A percentile compares a stretch with the other conserved stretches of the same genome.
Evolutionary conservation across 2,329 filamentous ascomycete species (phyloP).

Genomic region (Talaromyces rugulosus): DNA sequence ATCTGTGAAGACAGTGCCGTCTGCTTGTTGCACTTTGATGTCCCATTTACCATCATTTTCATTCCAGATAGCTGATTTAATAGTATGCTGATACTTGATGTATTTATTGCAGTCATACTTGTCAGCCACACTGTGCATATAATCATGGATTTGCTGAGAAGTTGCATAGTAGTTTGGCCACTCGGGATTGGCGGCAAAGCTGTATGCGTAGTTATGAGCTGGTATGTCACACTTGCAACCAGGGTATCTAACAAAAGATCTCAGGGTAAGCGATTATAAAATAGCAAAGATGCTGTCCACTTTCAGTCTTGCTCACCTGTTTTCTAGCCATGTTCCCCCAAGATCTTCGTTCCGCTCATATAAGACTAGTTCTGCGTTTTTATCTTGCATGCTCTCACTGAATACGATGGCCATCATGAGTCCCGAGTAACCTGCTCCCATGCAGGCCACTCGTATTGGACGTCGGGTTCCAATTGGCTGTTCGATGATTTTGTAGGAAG

Average conservation of each 20-base stretch:
- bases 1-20: slow-evolving; percentile 13
- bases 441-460: slow-evolving; percentile 16
- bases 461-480: slow-evolving; percentile 17
- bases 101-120: slow-evolving; percentile 24
- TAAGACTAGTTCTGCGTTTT: slow-evolving; percentile 7
- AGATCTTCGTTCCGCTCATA: slow-evolving; percentile 13
- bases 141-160: slow-evolving; percentile 23
- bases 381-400: slow-evolving; percentile 13
- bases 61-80: slow-evolving; percentile 25
- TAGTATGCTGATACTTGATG: slow-evolving; percentile 21
- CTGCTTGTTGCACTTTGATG: slow-evolving; percentile 18
- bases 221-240: slow-evolving; percentile 7
- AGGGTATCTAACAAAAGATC: background rate
- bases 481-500: slow-evolving; percentile 8
- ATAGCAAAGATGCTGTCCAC: background rate
- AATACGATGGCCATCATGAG: slow-evolving; percentile 15
- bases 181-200: slow-evolving; percentile 4
- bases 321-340: slow-evolving; percentile 14
- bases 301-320: slow-evolving; percentile 3
- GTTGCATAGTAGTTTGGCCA: slow-evolving; percentile 21
- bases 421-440: slow-evolving; percentile 20
- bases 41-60: slow-evolving; percentile 25
- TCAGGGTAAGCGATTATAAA: background rate
- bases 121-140: slow-evolving; percentile 19
- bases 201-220: slow-evolving; percentile 7